A percentile compares a stretch with the other conserved stretches of the same genome.
phyloP scores from a whole-genome alignment of 164 flowering plant genomes.

The Malania oleifera region DNA sequence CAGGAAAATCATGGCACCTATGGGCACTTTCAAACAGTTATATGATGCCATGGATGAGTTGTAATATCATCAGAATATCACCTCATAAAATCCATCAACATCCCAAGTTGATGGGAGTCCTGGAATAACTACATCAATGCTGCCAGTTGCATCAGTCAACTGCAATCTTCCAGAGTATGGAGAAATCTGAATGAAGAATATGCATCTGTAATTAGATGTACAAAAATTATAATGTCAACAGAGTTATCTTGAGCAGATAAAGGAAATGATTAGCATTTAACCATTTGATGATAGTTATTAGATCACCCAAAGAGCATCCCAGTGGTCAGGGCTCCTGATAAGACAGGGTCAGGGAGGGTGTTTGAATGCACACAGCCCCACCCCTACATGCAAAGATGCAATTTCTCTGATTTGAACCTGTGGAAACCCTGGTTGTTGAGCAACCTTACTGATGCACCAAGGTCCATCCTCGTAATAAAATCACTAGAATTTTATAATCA shows the following conservation, averaged over 20 bases:
- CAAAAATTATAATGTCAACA: not conserved
- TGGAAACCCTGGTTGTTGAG: no score
- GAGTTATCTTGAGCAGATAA: not conserved
- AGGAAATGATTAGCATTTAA: no score
- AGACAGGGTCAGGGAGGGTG: no score
- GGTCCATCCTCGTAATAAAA: not conserved
- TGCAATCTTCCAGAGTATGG: slow-evolving; percentile 73
- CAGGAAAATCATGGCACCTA: not conserved
- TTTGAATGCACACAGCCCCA: no score
- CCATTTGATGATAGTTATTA: no score
- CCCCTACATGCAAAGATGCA: no score
- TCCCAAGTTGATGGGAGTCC: slow-evolving; percentile 55
- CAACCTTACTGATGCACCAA: no score
- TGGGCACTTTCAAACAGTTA: not conserved
- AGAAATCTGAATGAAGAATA: slow-evolving; percentile 42
- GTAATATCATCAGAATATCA: slow-evolving; percentile 15
- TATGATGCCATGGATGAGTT: slow-evolving; percentile 1
- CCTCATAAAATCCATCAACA: slow-evolving; percentile 57
- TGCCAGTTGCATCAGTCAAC: slow-evolving; percentile 76
- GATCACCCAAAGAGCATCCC: no score
- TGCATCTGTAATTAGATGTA: not conserved
- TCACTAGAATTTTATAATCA: not conserved
- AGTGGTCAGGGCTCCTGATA: no score
- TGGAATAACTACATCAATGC: slow-evolving; percentile 64
- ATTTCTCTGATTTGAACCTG: no score